Evolutionary conservation across 108 stramenopile species (phyloP).

Genomic region (Epithemia pelagica): DNA sequence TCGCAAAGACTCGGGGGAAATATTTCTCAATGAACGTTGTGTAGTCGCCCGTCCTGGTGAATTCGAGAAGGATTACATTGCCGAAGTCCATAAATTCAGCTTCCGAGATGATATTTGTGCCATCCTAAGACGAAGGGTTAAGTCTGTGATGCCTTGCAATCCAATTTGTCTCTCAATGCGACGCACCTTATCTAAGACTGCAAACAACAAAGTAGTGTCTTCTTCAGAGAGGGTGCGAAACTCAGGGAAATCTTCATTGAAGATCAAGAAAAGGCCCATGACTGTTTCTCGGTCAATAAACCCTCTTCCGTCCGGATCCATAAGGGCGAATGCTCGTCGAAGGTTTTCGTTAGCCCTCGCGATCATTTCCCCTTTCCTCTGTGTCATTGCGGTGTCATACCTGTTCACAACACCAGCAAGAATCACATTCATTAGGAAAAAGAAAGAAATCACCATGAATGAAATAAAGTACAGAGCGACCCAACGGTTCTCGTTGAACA

Average conservation of each 20-base stretch:
- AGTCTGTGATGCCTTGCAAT: constrained; percentile 39
- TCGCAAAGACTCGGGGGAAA: constrained; percentile 39
- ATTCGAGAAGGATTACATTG: constrained; percentile 48
- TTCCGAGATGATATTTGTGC: constrained; percentile 30
- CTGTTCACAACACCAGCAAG: constrained; percentile 52
- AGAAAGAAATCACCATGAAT: constrained; percentile 70
- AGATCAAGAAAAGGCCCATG: constrained; percentile 51
- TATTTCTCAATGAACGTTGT: constrained; percentile 36
- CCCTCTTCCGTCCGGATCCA: constrained; percentile 36
- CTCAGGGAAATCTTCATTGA: constrained; percentile 74
- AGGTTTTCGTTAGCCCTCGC: constrained; percentile 29
- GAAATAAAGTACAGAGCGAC: constrained; percentile 56
- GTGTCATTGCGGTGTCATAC: constrained; percentile 47
- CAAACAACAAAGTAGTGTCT: constrained; percentile 43
- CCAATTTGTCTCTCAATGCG: not conserved
- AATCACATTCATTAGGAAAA: constrained; percentile 74
- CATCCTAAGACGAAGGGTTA: too few relatives aligned
- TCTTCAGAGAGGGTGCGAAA: constrained; percentile 43
- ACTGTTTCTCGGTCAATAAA: constrained; percentile 43
- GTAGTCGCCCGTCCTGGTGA: constrained; percentile 36
- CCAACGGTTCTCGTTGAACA: constrained; percentile 61
- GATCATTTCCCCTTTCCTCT: constrained; percentile 20
- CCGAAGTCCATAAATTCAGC: constrained; percentile 62
- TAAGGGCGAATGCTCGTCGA: constrained; percentile 43
- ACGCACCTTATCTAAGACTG: constrained; percentile 21